These are phyloP conservation scores for Leccinum rimulosum DNA, from an alignment of 768 basidiomycete species.

Conservation along the genomic window DNA sequence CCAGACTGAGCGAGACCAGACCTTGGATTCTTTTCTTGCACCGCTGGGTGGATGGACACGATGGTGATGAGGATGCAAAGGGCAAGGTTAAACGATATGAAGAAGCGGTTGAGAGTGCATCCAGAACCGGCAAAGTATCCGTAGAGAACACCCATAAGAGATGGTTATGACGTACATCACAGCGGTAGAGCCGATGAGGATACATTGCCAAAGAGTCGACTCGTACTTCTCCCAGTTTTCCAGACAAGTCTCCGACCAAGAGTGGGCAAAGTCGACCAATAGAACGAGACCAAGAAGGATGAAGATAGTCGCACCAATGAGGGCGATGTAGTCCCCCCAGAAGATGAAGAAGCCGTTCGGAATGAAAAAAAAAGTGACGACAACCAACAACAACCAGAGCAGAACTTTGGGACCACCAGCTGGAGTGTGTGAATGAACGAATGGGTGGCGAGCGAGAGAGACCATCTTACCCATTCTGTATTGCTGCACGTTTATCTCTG, in stretches of 20 bases:
- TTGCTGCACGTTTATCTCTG: constrained; percentile 85
- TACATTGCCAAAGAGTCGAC: constrained; percentile 94
- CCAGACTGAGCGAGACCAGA: constrained; percentile 93
- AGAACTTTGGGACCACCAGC: constrained; percentile 98
- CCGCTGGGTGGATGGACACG: constrained; percentile 75
- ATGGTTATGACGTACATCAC: constrained; percentile 82
- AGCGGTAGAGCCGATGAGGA: constrained; percentile 91
- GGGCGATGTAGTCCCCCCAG: constrained; percentile 91
- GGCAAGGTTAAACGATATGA: constrained; percentile 92
- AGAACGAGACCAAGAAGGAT: constrained; percentile 97
- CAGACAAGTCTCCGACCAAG: constrained; percentile 96
- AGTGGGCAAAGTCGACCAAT: constrained; percentile 97
- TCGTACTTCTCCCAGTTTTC: constrained; percentile 90
- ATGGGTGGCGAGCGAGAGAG: constrained; percentile 2
- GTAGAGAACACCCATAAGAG: constrained; percentile 86
- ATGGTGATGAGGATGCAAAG: constrained; percentile 78
- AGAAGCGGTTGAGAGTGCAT: constrained; percentile 93
- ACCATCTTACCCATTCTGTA: constrained; percentile 86
- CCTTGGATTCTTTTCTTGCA: constrained; percentile 91
- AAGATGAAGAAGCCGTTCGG: constrained; percentile 98
- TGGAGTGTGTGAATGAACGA: constrained; percentile 32
- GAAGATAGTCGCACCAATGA: constrained; percentile 91
- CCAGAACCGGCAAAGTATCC: constrained; percentile 86
- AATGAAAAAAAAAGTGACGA: constrained; percentile 85
- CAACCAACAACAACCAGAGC: constrained; percentile 80